Base-by-base conservation (phyloP, 768 basidiomycete species). In the Mycena galopus region DNA sequence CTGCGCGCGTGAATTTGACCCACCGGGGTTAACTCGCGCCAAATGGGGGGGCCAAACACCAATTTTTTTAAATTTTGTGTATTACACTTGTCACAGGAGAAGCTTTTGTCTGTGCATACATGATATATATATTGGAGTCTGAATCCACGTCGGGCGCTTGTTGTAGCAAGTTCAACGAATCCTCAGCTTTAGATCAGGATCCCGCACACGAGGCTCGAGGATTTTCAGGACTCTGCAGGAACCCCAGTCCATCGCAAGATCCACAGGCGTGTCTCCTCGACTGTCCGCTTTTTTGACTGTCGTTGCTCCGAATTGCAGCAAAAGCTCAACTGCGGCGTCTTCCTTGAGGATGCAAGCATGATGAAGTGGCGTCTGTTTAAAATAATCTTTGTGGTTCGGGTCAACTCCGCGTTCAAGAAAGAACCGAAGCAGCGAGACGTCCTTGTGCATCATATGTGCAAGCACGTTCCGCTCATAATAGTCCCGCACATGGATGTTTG, bases 221-320 rank as follows among this genome's bases (percentile, higher is more conserved):
- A 61, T 61, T 30, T 10, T 61, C 19, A 61, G 39, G 44, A 61
- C 12, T 6, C 27, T 39, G 17, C 17, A 10, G 21, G 6, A 3
- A 17, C 11, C 25, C 5, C 4, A 14, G 6, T 17, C 17, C 39
- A 30, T 61, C 25, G 60, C 60, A n/a, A 44, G 3, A 29, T 44
- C 60, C 12, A 61, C 27, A 29, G 60, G 25, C 29, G 39, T 29
- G 4, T 9, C 39, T 27, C 44, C 4, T 27, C 35, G 23, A 37
- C n/a, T 23, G 19, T 21, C 27, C 8, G n/a, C 7, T 47, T 19
- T 19, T 47, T 47, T 21, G 44, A n/a, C 21, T 21, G 19, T 51
- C 50, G 25, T 27, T 11, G 60, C 60, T 42, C 60, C 60, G 25
- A 61, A 61, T 19, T 61, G 39, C 4, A 61, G 39, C 21, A 61